Conservation (phyloP, 23 red algal species). For the Gracilaria domingensis region DNA sequence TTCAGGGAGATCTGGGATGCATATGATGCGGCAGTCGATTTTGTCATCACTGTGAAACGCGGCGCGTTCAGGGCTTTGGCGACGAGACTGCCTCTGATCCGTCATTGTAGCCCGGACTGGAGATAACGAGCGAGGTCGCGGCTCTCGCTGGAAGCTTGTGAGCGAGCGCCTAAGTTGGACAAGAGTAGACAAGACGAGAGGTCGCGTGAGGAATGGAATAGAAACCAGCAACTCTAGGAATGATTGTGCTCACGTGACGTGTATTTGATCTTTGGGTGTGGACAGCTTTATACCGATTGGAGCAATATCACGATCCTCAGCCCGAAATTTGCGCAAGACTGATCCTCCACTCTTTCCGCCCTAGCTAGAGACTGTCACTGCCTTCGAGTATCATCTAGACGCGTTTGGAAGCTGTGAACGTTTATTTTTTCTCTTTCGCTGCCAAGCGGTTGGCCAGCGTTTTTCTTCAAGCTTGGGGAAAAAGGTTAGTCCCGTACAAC, state of each 20-base stretch:
- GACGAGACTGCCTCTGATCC: not conserved
- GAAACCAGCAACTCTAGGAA: not conserved
- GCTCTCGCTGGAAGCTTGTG: not conserved
- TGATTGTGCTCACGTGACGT: not conserved
- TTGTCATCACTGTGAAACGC: conserved; percentile 51
- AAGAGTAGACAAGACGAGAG: not conserved
- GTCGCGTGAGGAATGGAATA: not conserved
- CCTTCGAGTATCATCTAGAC: too few relatives aligned
- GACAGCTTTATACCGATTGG: not conserved
- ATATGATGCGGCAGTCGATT: conserved; percentile 60
- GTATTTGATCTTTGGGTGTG: not conserved
- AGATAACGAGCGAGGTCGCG: not conserved
- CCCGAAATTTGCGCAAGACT: not conserved
- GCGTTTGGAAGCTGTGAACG: too few relatives aligned
- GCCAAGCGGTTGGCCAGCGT: too few relatives aligned
- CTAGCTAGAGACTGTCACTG: too few relatives aligned
- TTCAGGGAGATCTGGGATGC: conserved; percentile 55
- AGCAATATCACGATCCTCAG: not conserved
- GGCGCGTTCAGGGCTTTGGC: not conserved
- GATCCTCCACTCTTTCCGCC: too few relatives aligned
- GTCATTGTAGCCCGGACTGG: not conserved
- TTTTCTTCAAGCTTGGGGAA: too few relatives aligned
- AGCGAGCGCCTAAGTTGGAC: not conserved
- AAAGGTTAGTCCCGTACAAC: too few relatives aligned
- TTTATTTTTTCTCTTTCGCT: too few relatives aligned